Evolutionary conservation across 352 stramenopile genomes (phyloP).

Genomic region (Phytopythium vexans): DNA sequence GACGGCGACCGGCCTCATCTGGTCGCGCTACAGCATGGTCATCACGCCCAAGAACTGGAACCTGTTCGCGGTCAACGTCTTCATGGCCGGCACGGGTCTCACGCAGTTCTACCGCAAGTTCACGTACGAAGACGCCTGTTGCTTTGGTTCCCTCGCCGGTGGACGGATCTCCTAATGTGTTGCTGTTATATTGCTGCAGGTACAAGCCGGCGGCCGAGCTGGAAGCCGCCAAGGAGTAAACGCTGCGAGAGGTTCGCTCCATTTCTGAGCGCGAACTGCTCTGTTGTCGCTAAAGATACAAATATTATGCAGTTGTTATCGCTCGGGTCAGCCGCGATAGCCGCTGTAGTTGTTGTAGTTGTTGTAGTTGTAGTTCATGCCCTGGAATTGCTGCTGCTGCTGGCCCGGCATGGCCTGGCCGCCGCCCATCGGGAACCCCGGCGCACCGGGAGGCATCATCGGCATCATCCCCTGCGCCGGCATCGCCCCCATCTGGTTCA

Average conservation of each 20-base stretch:
- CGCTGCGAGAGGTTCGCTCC: too few relatives aligned
- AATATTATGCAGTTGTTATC: neutral
- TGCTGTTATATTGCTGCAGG: constrained; percentile 4
- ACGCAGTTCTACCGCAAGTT: constrained; percentile 83
- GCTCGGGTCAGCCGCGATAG: neutral
- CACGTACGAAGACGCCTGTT: constrained; percentile 24
- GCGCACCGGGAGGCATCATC: constrained; percentile 11
- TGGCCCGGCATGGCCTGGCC: neutral
- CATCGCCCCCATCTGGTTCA: constrained; percentile 7
- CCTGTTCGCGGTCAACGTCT: constrained; percentile 83
- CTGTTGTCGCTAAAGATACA: too few relatives aligned
- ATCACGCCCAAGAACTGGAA: constrained; percentile 90
- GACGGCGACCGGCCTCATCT: constrained; percentile 72
- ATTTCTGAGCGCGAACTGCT: too few relatives aligned
- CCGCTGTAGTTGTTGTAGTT: neutral
- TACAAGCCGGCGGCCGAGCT: constrained; percentile 11
- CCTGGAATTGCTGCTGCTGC: neutral
- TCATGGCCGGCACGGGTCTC: constrained; percentile 78
- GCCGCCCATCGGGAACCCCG: neutral
- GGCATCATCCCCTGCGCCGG: constrained; percentile 6
- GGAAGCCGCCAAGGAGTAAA: constrained; percentile 12
- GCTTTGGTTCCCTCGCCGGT: neutral
- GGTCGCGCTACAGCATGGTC: constrained; percentile 81
- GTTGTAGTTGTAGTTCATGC: constrained; percentile 1
- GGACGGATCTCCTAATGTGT: neutral